These are phyloP conservation scores for Mortierella sp. DNA, from an alignment of 371 early-diverging fungal genomes.

Conservation along the genomic window DNA sequence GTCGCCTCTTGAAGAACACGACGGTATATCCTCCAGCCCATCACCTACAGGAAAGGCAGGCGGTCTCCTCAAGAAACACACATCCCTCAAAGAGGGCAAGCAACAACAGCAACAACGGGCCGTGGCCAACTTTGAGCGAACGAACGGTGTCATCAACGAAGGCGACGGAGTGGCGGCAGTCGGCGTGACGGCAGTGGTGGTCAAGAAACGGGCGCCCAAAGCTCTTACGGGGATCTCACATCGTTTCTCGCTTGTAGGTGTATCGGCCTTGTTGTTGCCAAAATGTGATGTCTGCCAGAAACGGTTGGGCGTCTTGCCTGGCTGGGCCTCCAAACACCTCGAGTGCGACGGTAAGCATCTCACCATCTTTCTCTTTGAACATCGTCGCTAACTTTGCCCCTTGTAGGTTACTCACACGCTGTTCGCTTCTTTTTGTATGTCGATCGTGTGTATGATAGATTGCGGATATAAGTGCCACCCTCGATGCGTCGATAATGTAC, in stretches of 20 bases:
- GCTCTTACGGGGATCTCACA: constrained; percentile 43
- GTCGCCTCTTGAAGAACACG: not conserved
- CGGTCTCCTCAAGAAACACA: constrained; percentile 22
- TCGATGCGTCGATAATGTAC: constrained; percentile 42
- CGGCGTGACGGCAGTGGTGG: not conserved
- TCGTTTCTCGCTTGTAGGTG: constrained; percentile 46
- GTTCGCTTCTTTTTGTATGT: too few relatives aligned
- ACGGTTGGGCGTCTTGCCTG: constrained; percentile 44
- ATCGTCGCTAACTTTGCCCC: not conserved
- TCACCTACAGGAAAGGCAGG: not conserved
- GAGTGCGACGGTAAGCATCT: constrained; percentile 45
- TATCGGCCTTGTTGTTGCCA: constrained; percentile 41
- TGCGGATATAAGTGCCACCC: constrained; percentile 48
- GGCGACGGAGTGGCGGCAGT: not conserved
- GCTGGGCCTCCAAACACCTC: constrained; percentile 51
- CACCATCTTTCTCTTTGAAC: not conserved
- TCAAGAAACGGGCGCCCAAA: constrained; percentile 24
- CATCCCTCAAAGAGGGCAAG: constrained; percentile 44
- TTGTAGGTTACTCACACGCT: not conserved
- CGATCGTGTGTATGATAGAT: constrained; percentile 19
- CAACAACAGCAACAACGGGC: constrained; percentile 10
- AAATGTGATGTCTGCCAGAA: constrained; percentile 53
- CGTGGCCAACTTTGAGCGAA: constrained; percentile 6
- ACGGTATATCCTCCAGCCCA: not conserved
- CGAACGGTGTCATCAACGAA: constrained; percentile 7